Conservation (phyloP, 1,284 basidiomycete genomes). For the Moesziomyces parantarcticus region DNA sequence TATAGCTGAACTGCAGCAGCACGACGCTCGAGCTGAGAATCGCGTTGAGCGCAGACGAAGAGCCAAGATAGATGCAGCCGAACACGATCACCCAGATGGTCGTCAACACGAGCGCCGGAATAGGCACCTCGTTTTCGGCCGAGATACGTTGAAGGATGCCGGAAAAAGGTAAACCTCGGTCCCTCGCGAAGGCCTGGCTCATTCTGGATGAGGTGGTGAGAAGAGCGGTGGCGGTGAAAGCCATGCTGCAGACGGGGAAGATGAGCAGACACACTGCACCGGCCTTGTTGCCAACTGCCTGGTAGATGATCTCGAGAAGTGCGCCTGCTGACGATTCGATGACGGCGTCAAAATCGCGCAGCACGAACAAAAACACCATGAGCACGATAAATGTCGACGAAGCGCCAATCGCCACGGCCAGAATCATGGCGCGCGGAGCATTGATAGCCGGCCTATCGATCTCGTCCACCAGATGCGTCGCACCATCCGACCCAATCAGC, state of each 20-base stretch:
- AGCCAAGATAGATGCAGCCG: constrained; percentile 71
- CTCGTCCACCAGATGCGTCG: constrained; percentile 73
- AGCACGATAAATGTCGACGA: constrained; percentile 75
- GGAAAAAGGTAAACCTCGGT: constrained; percentile 76
- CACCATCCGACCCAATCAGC: constrained; percentile 64
- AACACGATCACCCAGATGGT: constrained; percentile 69
- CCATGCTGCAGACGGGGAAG: constrained; percentile 69
- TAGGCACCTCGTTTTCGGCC: constrained; percentile 63
- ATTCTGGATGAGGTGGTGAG: constrained; percentile 75
- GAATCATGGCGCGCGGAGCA: constrained; percentile 74
- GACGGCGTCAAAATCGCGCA: constrained; percentile 74
- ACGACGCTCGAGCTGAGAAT: constrained; percentile 70
- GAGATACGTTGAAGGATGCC: constrained; percentile 72
- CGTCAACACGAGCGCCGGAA: constrained; percentile 73
- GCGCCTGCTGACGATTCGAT: constrained; percentile 74
- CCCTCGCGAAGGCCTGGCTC: constrained; percentile 78
- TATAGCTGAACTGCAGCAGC: constrained; percentile 70
- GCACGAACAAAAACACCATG: constrained; percentile 77
- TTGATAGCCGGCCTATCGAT: constrained; percentile 74
- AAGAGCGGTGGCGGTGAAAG: constrained; percentile 55
- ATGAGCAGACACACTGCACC: constrained; percentile 74
- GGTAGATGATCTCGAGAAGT: constrained; percentile 76
- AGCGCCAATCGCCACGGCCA: constrained; percentile 76
- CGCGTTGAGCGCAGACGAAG: constrained; percentile 71
- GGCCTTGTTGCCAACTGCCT: constrained; percentile 73